Evolutionary conservation across 331 rosid genomes (phyloP).

Genomic region (Prunus yedoensis): DNA sequence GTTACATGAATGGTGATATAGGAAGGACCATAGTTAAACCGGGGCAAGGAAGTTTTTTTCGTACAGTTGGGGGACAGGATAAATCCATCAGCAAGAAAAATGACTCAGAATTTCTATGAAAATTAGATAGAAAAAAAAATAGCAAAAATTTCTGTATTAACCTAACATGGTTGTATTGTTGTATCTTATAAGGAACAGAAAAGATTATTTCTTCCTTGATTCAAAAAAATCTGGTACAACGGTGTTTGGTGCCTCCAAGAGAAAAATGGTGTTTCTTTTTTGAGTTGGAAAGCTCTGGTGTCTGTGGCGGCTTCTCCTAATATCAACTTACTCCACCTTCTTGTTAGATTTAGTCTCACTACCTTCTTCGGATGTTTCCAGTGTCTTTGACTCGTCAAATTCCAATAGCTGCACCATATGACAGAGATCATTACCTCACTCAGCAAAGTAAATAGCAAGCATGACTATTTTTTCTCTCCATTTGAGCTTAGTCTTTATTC

Average conservation of each 20-base stretch:
- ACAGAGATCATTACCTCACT: neutral
- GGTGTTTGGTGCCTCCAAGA: slow-evolving; percentile 35
- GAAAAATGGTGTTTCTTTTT: slow-evolving; percentile 24
- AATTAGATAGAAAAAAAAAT: too few relatives aligned
- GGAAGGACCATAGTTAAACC: too few relatives aligned
- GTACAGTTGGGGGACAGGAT: too few relatives aligned
- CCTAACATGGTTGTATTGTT: slow-evolving; percentile 1
- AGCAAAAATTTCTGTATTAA: neutral
- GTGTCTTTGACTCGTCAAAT: slow-evolving; percentile 78
- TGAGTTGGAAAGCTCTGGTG: slow-evolving; percentile 18
- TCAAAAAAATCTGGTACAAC: slow-evolving; percentile 55
- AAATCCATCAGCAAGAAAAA: too few relatives aligned
- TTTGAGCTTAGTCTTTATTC: neutral
- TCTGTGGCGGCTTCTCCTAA: neutral
- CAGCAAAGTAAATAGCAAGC: slow-evolving; percentile 1
- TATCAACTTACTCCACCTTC: slow-evolving; percentile 55
- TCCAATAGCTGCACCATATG: slow-evolving; percentile 65
- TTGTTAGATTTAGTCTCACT: slow-evolving; percentile 47
- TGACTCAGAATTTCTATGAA: too few relatives aligned
- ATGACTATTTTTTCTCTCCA: neutral
- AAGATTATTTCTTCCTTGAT: slow-evolving; percentile 33
- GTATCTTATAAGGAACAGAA: slow-evolving; percentile 14
- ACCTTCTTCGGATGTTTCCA: slow-evolving; percentile 48
- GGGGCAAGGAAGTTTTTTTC: too few relatives aligned
- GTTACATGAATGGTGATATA: too few relatives aligned